These are phyloP conservation scores for Silene noctiflora DNA, from an alignment of 179 eudicot species.

Conservation along the genomic window DNA sequence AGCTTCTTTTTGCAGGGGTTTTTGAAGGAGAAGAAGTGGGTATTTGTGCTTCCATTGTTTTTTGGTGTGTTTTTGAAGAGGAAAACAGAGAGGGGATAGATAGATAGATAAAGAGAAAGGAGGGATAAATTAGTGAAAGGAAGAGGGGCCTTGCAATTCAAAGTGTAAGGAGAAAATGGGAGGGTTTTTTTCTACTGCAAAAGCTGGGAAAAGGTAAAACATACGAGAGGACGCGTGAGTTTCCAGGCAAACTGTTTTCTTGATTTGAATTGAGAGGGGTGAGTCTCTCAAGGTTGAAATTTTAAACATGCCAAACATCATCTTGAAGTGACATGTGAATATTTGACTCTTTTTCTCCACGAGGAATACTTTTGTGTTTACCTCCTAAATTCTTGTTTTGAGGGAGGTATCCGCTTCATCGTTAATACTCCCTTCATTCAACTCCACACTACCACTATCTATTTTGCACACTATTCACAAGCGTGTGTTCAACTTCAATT, in stretches of 20 bases:
- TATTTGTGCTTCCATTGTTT: slow-evolving; percentile 7
- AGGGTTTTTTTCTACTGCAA: slow-evolving; percentile 19
- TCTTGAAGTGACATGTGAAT: slow-evolving; percentile 1
- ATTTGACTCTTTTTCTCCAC: no score
- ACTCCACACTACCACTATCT: no score
- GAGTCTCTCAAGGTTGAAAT: slow-evolving; percentile 27
- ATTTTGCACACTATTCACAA: no score
- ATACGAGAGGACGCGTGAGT: slow-evolving; percentile 19
- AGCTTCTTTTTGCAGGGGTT: slow-evolving; percentile 38
- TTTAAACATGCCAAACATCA: slow-evolving; percentile 1
- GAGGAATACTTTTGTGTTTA: no score
- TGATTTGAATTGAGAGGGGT: slow-evolving; percentile 20
- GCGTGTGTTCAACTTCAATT: no score
- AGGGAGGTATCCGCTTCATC: no score
- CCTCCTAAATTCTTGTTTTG: no score
- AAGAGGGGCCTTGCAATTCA: background rate
- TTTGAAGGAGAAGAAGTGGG: slow-evolving; percentile 29
- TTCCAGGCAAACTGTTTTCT: slow-evolving; percentile 15
- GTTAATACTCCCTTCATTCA: no score
- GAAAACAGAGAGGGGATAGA: slow-evolving; percentile 24
- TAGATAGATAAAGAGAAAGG: background rate
- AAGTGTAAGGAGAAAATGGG: background rate
- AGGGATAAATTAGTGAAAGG: background rate
- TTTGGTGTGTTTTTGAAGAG: background rate
- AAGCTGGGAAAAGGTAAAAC: slow-evolving; percentile 22